A percentile compares a stretch with the other conserved stretches of the same genome.
phyloP scores from a whole-genome alignment of 352 stramenopile species.

The Phytophthora hibernalis region DNA sequence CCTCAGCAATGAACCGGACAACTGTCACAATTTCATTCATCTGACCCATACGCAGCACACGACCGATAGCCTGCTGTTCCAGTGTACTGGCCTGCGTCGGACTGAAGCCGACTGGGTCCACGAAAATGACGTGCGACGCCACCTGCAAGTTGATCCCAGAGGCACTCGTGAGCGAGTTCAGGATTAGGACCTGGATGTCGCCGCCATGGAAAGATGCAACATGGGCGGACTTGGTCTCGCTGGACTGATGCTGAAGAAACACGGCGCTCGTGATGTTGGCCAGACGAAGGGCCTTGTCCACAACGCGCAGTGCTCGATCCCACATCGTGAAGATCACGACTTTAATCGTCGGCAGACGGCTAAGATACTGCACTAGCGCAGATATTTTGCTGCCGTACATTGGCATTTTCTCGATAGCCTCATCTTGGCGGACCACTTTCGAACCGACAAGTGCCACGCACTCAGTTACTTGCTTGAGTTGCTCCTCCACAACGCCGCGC shows the following conservation, averaged over 20 bases:
- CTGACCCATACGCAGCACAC: constrained; percentile 88
- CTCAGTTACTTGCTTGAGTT: constrained; percentile 57
- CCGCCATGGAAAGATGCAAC: constrained; percentile 71
- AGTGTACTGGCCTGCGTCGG: constrained; percentile 77
- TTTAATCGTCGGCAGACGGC: constrained; percentile 55
- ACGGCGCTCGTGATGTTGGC: constrained; percentile 68
- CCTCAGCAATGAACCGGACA: constrained; percentile 75
- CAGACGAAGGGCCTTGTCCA: constrained; percentile 65
- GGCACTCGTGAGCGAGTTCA: constrained; percentile 84
- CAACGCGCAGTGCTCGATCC: constrained; percentile 64
- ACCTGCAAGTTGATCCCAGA: constrained; percentile 89
- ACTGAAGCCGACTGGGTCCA: constrained; percentile 78
- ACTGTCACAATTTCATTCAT: constrained; percentile 73
- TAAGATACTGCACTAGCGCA: constrained; percentile 71
- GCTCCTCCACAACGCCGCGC: constrained; percentile 51
- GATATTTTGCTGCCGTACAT: constrained; percentile 82
- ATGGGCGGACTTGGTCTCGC: constrained; percentile 78
- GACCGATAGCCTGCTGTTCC: constrained; percentile 85
- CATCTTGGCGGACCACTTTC: constrained; percentile 22
- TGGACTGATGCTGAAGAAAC: constrained; percentile 81
- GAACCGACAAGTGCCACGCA: constrained; percentile 54
- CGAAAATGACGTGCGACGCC: constrained; percentile 83
- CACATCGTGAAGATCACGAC: constrained; percentile 90
- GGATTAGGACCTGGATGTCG: constrained; percentile 71
- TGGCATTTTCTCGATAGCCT: constrained; percentile 36